These are phyloP conservation scores for Colletotrichum cuscutae DNA, from an alignment of 2,329 filamentous ascomycete genomes.

Conservation along the genomic window DNA sequence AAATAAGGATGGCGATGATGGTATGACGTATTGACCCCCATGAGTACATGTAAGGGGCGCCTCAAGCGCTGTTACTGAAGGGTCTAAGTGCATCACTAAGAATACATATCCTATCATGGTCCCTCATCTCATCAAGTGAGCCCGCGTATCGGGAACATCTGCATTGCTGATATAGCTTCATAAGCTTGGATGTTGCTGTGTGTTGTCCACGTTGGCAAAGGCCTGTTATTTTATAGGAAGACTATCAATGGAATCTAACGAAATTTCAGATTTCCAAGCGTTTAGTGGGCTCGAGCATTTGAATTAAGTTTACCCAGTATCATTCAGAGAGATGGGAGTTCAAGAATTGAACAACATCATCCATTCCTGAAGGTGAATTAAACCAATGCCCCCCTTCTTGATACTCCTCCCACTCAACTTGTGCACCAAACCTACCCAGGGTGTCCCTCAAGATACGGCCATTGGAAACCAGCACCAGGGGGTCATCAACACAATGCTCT, in stretches of 20 bases:
- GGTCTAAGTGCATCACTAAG: background rate
- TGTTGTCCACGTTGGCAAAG: background rate
- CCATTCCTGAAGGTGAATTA: conserved; percentile 53
- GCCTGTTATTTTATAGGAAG: background rate
- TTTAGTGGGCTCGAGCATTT: background rate
- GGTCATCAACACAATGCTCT: conserved; percentile 57
- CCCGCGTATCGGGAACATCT: too few species aligned
- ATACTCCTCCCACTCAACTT: conserved; percentile 54
- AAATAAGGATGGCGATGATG: background rate
- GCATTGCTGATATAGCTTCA: too few species aligned
- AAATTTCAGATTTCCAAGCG: accelerated
- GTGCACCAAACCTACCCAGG: conserved; percentile 48
- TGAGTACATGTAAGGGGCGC: background rate
- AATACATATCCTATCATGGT: background rate
- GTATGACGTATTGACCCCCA: background rate
- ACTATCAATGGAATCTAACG: background rate
- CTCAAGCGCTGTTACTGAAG: too few species aligned
- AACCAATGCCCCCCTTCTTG: conserved; percentile 55
- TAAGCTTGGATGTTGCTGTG: too few species aligned
- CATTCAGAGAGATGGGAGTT: background rate
- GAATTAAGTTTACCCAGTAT: background rate
- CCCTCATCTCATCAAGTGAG: too few species aligned
- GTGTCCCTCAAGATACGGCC: conserved; percentile 48
- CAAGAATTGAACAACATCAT: conserved; percentile 52
- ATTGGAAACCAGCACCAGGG: conserved; percentile 49